Evolutionary conservation across 139 green algal genomes (phyloP), one percentile per base, ranked within the genome.

Genomic region (Micractinium sp.): DNA sequence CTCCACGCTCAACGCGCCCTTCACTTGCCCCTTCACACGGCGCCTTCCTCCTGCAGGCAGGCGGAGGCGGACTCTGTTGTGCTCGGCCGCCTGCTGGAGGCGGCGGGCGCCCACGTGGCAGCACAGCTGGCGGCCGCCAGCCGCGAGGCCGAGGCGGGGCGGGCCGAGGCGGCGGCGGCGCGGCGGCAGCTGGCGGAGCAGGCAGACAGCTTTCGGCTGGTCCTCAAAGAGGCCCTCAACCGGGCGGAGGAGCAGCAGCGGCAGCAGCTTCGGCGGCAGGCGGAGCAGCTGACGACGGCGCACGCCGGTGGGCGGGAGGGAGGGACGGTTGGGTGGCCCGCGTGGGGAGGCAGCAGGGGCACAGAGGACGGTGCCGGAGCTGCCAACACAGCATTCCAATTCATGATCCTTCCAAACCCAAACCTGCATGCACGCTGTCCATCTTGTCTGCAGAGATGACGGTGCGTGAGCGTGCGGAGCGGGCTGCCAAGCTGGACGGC

Each of bases 181-280:
- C 61, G 85, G 38, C 82, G 16, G 12, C 23, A 87, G 53, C 66
- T 81, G 67, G 76, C 41, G 12, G 75, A 60, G 22, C 47, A 88
- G 69, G 83, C 47, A 19, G 87, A 78, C 74, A 60, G 60, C 60
- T 80, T 82, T 63, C 22, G 60, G 47, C 16, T n/a, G 23, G 78
- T 33, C 7, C 13, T 89, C 14, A 71, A 71, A 27, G 83, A 90
- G 16, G 87, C 88, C 9, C 78, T 90, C 61, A 39, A 23, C 15
- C 60, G 56, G 15, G 80, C 75, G 5, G 78, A 91, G 75, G 35
- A 85, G 67, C 71, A 81, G 89, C 77, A 91, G n/a, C 35, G 81
- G n/a, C 39, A 81, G n/a, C 47, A 90, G 83, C 60, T 93, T 84
- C 39, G 80, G 67, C 63, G 75, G 31, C 91, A 93, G 88, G 91